Evolutionary conservation across 2,329 filamentous ascomycete species (phyloP), one percentile per base, ranked within the genome.

Genomic region (Teratosphaeria gauchensis): DNA sequence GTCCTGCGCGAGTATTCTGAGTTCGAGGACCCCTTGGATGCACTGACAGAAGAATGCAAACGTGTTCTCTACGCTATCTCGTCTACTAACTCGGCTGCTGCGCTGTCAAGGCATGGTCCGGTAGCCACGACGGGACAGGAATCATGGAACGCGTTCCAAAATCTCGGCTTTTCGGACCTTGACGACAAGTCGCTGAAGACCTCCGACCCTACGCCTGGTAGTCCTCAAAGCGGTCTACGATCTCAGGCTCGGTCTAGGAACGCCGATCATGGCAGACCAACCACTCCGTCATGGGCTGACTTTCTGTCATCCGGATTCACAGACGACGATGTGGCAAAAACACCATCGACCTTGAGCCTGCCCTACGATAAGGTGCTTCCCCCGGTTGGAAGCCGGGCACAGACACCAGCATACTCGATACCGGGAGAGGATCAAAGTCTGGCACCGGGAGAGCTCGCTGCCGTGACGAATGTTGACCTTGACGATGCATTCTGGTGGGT

Each of bases 401-500:
- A 87, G 62, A 96, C 90, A 74, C 61, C 63, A 30, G 57, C 58
- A 21, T 51, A 55, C 14, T 16, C 33, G 7, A 59, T 57, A 2
- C 66, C 60, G 30, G 61, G 61, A 21, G 86, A 91, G 64, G 81
- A 80, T 14, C 84, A 89, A 28, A 79, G 84, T 48, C 78, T 96
- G 0, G 91, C 96, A 64, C 94, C 92, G 0, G 94, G 91, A 56
- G 94, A 99, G 78, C 81, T 99, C 59, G 94, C 94, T 32, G 97
- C 91, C 71, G 96, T 99, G 69, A 88, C 84, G 28, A 82, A 82
- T 42, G 83, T 97, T 59, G 87, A 94, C 62, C 80, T 99, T 4
- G 94, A 99, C 67, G 92, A 97, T 72, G 88, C 91, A 1, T 99
- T 99, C 73, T 99, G 94, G 94, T 97, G 94, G 92, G 94, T 97